Evolutionary conservation across 1,139 yeast genomes (phyloP).

Genomic region (Debaryomycetaceae sp.): DNA sequence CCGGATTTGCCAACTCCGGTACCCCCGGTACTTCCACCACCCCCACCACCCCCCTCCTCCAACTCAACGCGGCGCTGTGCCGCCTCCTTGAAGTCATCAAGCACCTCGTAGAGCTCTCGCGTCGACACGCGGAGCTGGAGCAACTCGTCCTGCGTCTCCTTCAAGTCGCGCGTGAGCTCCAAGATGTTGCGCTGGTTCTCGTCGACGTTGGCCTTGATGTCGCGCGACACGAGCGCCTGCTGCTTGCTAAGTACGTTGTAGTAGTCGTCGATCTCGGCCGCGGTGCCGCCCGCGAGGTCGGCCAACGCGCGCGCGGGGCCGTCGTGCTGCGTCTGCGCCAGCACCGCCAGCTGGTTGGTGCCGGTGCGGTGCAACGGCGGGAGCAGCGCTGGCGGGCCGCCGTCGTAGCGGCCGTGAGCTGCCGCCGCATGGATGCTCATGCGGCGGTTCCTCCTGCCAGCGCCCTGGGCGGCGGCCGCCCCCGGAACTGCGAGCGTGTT

Average conservation of each 20-base stretch:
- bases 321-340: slow-evolving; percentile 15
- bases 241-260: slow-evolving; percentile 54
- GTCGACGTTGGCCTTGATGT: slow-evolving; percentile 62
- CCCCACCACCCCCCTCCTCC: slow-evolving; percentile 19
- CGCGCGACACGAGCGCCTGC: slow-evolving; percentile 52
- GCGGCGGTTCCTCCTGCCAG: slow-evolving; percentile 21
- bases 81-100: slow-evolving; percentile 63
- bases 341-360: slow-evolving; percentile 9
- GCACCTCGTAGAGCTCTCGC: slow-evolving; percentile 56
- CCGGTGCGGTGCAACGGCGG: slow-evolving; percentile 24
- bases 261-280: slow-evolving; percentile 69
- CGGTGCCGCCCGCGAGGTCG: slow-evolving; percentile 61
- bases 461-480: slow-evolving; percentile 3
- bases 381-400: slow-evolving; percentile 24
- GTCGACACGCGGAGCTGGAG: slow-evolving; percentile 57
- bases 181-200: slow-evolving; percentile 72
- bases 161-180: slow-evolving; percentile 61
- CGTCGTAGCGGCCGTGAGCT: slow-evolving; percentile 22
- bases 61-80: slow-evolving; percentile 58
- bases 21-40: background rate
- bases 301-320: slow-evolving; percentile 50
- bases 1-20: background rate
- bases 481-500: slow-evolving; percentile 1
- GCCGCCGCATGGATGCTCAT: slow-evolving; percentile 45
- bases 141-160: slow-evolving; percentile 60